phyloP scores from a whole-genome alignment of 305 asterid species.

The Fraxinus sp. region DNA sequence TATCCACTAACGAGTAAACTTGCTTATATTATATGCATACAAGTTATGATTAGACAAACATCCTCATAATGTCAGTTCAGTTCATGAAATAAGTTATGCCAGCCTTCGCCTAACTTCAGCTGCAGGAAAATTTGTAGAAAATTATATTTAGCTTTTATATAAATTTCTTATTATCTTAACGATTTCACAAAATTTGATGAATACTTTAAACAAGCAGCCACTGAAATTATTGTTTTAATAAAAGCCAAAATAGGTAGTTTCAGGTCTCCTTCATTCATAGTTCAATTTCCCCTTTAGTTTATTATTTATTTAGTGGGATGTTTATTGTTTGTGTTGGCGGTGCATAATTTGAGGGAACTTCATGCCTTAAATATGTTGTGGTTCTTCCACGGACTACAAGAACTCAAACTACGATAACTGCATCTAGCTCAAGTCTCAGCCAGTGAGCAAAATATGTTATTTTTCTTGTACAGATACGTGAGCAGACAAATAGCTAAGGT shows the following conservation, averaged over 20 bases:
- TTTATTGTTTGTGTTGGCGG: background rate
- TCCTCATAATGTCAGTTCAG: background rate
- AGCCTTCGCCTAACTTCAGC: background rate
- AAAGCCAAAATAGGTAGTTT: background rate
- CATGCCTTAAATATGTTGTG: background rate
- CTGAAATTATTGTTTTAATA: background rate
- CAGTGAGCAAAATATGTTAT: background rate
- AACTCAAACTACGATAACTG: conserved; percentile 7
- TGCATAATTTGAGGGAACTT: background rate
- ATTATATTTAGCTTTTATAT: background rate
- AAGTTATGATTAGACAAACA: background rate
- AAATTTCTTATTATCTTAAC: background rate
- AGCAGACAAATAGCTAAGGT: background rate
- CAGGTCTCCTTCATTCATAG: background rate
- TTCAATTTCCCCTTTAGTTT: background rate
- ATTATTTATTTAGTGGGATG: background rate
- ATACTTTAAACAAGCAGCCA: background rate
- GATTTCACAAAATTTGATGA: background rate
- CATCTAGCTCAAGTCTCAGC: background rate
- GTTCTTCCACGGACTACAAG: background rate
- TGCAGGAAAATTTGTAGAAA: background rate
- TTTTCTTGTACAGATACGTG: background rate
- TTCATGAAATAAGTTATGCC: background rate
- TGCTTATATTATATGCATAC: background rate
- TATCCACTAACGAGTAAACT: background rate